Evolutionary conservation across 2,329 filamentous ascomycete genomes (phyloP), one percentile per base, ranked within the genome.

Genomic region (Cryoendolithus antarcticus): DNA sequence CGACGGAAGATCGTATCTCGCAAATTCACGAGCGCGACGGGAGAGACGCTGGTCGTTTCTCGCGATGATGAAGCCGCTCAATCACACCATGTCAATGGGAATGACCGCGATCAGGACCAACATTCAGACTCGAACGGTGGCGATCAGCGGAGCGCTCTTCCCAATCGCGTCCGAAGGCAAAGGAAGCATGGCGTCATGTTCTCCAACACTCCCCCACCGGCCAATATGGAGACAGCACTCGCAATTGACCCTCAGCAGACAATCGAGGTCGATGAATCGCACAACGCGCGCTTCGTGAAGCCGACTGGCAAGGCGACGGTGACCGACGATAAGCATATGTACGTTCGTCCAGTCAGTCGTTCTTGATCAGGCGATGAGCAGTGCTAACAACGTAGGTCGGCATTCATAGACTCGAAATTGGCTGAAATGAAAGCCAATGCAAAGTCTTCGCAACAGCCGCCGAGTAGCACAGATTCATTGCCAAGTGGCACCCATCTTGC

Each of bases 361-460:
- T n/a, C 15, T 29, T 30, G 6, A 37, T 27, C 13, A 21, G 4
- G 30, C 9, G 15, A 43, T 19, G 55, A 39, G 34, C 49, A 47
- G 41, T 58, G 63, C 82, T 86, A 75, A 86, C 75, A 62, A 67
- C 72, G 70, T 67, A 86, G 82, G 81, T 80, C 76, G 71, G 76
- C 80, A 65, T 88, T 83, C 64, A 78, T 88, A 86, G 82, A 86
- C 69, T 79, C 81, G 51, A 77, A 81, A 62, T 66, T 86, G 61
- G 78, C 80, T 72, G 80, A 71, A 64, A 41, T 56, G 33, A 31
- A 28, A 34, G 19, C 32, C 52, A 47, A 34, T 44, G 15, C 15
- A 5, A 19, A 47, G 35, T 4, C 40, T 35, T 31, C 32, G n/a
- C 11, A 37, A 29, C 28, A 8, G 11, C 31, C 39, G 30, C 38